Base-by-base conservation (phyloP, 306 rosid genomes). In the Urtica urens region DNA sequence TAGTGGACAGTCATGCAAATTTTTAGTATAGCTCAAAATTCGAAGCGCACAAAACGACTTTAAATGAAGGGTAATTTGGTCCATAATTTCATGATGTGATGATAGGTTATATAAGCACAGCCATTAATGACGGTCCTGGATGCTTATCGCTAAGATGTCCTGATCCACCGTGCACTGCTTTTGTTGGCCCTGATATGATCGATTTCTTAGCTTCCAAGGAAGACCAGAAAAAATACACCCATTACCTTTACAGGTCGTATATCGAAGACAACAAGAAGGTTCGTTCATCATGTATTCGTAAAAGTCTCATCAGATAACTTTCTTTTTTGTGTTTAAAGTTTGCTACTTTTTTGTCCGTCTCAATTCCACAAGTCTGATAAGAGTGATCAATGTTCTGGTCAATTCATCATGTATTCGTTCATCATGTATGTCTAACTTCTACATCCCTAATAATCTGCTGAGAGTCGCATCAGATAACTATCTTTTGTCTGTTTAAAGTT, bases 71-170 rank as follows among this genome's bases (percentile, higher is more conserved):
- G 46, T 18, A 47, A 18, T 8, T 1, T 10, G 10, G 11, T 14
- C n/a, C n/a, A n/a, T 7, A 33, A 44, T 5, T 11, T 0, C 27
- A 28, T 5, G 9, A 15, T 39, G 18, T 39, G 2, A 15, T 39
- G 44, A n/a, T 43, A 75, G 94, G 87, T 24, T 87, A 87, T 71
- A 75, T 87, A 51, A 52, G 86, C 64, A 82, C 87, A 8, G 60
- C 96, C 59, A 82, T 87, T 65, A 82, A 72, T 57, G 94, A 77
- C 63, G 96, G 96, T 55, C 94, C 94, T 49, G 94, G 96, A 62
- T 82, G 96, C 71, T 77, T 87, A 68, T 68, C 69, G 77, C 68
- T 87, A 73, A 74, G 87, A 60, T 87, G 96, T 51, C 96, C 96
- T 35, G 92, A 82, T 59, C 96, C 96, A 49, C 58, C 82, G 53